These are phyloP conservation scores for Aristolochia contorta DNA, from an alignment of 164 flowering plant species.

Conservation along the genomic window DNA sequence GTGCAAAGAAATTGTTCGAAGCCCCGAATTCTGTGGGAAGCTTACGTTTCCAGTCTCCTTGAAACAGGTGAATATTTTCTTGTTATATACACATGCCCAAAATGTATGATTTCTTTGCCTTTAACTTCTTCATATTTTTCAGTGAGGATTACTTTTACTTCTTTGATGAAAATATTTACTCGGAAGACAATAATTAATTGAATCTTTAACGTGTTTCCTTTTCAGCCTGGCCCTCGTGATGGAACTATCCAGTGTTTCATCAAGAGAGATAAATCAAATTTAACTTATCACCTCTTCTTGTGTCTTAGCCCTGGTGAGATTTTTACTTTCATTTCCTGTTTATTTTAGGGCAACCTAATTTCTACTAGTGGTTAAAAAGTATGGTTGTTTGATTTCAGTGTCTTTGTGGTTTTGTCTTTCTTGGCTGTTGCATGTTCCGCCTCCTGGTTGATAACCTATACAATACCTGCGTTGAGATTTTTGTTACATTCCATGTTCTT, in stretches of 20 bases:
- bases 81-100: background rate
- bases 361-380: background rate
- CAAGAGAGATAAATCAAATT: slow-evolving; percentile 78
- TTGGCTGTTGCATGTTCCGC: too few species aligned
- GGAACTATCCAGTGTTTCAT: slow-evolving; percentile 87
- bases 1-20: slow-evolving; percentile 75
- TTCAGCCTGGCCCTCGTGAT: slow-evolving; percentile 87
- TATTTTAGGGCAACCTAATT: background rate
- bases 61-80: slow-evolving; percentile 47
- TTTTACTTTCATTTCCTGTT: slow-evolving; percentile 1
- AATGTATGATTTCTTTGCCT: background rate
- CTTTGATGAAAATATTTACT: background rate
- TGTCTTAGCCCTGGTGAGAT: slow-evolving; percentile 80
- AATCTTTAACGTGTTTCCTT: slow-evolving; percentile 6
- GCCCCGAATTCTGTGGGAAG: slow-evolving; percentile 78
- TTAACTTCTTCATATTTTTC: background rate
- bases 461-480: too few species aligned
- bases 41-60: slow-evolving; percentile 86
- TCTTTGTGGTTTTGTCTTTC: too few species aligned
- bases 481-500: too few species aligned
- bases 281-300: slow-evolving; percentile 77
- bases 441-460: too few species aligned
- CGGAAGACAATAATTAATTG: background rate
- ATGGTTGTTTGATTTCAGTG: too few species aligned
- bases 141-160: background rate